Conservation (phyloP, 495 filamentous ascomycete species). For the Trypethelium eluteriae region DNA sequence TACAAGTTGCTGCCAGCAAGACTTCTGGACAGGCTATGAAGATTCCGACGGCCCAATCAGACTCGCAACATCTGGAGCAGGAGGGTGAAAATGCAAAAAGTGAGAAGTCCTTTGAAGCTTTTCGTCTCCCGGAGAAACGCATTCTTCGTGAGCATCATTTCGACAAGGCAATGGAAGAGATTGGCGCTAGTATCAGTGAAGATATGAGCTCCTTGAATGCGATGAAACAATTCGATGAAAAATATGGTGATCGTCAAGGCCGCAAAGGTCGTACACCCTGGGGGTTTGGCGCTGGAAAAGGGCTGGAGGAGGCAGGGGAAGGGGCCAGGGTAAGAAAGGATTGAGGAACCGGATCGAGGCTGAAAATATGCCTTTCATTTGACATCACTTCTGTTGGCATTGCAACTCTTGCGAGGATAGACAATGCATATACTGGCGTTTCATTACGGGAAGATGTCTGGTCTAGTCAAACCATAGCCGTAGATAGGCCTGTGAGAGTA, state of each 20-base stretch:
- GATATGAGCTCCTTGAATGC: slow-evolving; percentile 82
- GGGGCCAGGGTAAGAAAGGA: background rate
- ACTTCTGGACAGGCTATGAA: slow-evolving; percentile 15
- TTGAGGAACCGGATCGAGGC: background rate
- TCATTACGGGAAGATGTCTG: no score
- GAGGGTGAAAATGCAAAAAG: slow-evolving; percentile 26
- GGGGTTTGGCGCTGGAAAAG: background rate
- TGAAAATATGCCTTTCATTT: background rate
- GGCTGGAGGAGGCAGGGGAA: background rate
- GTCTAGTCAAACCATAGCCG: no score
- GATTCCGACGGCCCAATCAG: background rate
- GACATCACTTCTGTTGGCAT: background rate
- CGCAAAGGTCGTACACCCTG: background rate
- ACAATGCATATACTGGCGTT: background rate
- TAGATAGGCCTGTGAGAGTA: no score
- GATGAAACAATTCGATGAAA: slow-evolving; percentile 92
- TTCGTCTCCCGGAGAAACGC: slow-evolving; percentile 59
- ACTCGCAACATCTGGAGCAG: background rate
- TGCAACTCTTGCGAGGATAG: background rate
- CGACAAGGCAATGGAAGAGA: slow-evolving; percentile 76
- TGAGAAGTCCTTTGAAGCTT: slow-evolving; percentile 35
- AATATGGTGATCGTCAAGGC: slow-evolving; percentile 82
- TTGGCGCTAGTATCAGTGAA: slow-evolving; percentile 86
- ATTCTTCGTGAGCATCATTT: slow-evolving; percentile 64
- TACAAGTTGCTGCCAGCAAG: slow-evolving; percentile 24